Evolutionary conservation across 2,329 filamentous ascomycete genomes (phyloP).

Genomic region (Oidium heveae): DNA sequence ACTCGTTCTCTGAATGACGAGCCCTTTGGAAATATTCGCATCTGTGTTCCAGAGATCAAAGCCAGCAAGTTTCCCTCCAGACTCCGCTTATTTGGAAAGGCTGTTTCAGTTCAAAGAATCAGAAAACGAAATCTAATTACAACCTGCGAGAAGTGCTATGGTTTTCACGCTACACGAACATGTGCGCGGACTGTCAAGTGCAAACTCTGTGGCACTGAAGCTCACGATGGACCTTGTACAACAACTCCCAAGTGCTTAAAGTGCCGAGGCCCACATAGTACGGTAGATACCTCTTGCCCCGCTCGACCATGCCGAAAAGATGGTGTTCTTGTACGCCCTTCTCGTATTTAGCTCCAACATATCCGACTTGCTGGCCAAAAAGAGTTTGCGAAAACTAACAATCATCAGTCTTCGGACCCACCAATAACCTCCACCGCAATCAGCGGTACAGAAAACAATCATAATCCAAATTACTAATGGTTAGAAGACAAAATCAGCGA

Average conservation of each 20-base stretch:
- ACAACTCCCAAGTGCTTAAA: not conserved
- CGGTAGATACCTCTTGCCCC: not conserved
- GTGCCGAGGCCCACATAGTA: not conserved
- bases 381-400: not conserved
- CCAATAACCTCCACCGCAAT: not conserved
- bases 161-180: not conserved
- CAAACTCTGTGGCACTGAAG: not conserved
- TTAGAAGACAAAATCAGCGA: not conserved
- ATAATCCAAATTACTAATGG: not conserved
- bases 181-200: not conserved
- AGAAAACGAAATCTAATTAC: not conserved
- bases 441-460: not conserved
- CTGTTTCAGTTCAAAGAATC: not conserved
- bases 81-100: not conserved
- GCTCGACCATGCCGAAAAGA: not conserved
- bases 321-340: not conserved
- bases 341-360: not conserved
- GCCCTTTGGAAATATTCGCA: not conserved
- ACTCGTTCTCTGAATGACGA: not conserved
- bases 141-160: not conserved
- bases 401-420: not conserved
- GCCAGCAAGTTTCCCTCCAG: not conserved
- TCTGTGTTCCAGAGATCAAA: not conserved
- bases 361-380: not conserved
- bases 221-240: not conserved